Evolutionary conservation across 2,329 filamentous ascomycete genomes (phyloP).

Genomic region (Alternaria sp.): DNA sequence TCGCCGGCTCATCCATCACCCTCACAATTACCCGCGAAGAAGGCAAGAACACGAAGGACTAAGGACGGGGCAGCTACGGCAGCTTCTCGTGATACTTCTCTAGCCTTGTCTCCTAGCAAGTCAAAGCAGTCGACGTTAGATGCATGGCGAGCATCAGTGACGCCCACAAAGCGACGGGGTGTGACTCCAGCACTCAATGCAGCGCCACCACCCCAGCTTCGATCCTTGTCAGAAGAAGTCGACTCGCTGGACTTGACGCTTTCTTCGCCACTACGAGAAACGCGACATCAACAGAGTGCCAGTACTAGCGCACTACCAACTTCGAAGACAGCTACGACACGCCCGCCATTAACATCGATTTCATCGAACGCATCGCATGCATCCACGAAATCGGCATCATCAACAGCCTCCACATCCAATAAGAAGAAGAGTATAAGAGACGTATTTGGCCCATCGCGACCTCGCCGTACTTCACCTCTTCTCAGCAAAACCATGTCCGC

Average conservation of each 20-base stretch:
- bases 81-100: constrained; percentile 15
- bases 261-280: constrained; percentile 23
- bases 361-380: constrained; percentile 33
- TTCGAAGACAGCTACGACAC: constrained; percentile 6
- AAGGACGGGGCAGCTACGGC: constrained; percentile 8
- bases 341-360: constrained; percentile 34
- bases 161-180: constrained; percentile 28
- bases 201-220: constrained; percentile 22
- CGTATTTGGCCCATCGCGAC: neutral
- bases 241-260: constrained; percentile 42
- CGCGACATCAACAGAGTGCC: neutral
- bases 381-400: constrained; percentile 12
- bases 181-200: constrained; percentile 4
- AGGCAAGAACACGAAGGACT: constrained; percentile 20
- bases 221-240: constrained; percentile 16
- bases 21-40: constrained; percentile 34
- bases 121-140: constrained; percentile 41
- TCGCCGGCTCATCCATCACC: constrained; percentile 31
- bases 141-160: constrained; percentile 34
- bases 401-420: constrained; percentile 2
- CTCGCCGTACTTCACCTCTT: constrained; percentile 31
- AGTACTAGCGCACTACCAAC: constrained; percentile 2
- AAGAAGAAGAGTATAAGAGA: constrained; percentile 9
- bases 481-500: constrained; percentile 22
- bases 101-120: constrained; percentile 26